Percentiles rank a stretch among this genome's conserved stretches.
Conservation (phyloP, 192 early-diverging fungal species). For the Linnemannia zychae region DNA sequence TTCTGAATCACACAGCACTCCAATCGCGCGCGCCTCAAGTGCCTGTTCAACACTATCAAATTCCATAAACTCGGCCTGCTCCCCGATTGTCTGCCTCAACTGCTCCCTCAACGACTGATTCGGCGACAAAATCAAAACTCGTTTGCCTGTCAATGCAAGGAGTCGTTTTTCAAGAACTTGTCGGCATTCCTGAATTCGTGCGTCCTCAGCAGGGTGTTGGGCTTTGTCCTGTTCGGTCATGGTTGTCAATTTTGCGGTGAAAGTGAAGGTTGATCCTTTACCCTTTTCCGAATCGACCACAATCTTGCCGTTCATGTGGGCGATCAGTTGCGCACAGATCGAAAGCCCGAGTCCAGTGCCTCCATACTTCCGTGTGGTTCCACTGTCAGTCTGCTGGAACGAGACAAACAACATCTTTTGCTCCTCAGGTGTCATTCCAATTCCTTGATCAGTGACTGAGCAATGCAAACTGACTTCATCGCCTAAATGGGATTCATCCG, state of each 20-base stretch:
- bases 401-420: slow-evolving; percentile 56
- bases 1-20: background rate
- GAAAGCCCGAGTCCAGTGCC: slow-evolving; percentile 64
- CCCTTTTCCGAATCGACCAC: slow-evolving; percentile 57
- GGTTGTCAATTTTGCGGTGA: slow-evolving; percentile 28
- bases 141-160: background rate
- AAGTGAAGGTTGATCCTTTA: slow-evolving; percentile 59
- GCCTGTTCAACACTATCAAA: slow-evolving; percentile 33
- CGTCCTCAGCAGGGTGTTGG: slow-evolving; percentile 26
- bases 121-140: slow-evolving; percentile 35
- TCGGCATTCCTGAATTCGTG: slow-evolving; percentile 34
- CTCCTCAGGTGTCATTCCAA: slow-evolving; percentile 49
- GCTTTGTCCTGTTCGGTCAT: slow-evolving; percentile 29
- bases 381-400: slow-evolving; percentile 52
- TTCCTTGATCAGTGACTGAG: slow-evolving; percentile 46
- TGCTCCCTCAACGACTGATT: slow-evolving; percentile 30
- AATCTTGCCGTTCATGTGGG: slow-evolving; percentile 59
- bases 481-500: slow-evolving; percentile 12
- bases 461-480: slow-evolving; percentile 39
- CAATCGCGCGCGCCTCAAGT: slow-evolving; percentile 20
- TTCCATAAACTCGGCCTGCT: slow-evolving; percentile 10
- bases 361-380: slow-evolving; percentile 56
- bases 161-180: slow-evolving; percentile 7
- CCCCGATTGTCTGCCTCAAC: background rate
- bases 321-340: slow-evolving; percentile 62